A percentile compares a stretch with the other conserved stretches of the same genome.
These are phyloP conservation scores for Ophiostoma sp. DNA, from an alignment of 2,329 filamentous ascomycete species.

Conservation along the genomic window DNA sequence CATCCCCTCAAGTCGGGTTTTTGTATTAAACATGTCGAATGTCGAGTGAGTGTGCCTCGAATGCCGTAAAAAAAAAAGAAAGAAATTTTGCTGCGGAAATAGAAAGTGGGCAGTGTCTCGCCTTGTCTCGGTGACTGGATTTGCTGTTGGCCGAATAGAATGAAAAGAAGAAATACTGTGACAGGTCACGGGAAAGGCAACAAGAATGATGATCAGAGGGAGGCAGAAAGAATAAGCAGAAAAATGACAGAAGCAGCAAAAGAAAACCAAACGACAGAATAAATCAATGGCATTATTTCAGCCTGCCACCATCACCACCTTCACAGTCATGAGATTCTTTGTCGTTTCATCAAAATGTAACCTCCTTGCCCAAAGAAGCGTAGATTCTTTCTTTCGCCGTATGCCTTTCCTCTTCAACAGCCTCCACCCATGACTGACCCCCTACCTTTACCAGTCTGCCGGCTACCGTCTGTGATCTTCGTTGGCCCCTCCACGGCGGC, in stretches of 20 bases:
- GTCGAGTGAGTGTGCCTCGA: neutral
- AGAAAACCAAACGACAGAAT: neutral
- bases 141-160: neutral
- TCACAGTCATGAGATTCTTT: neutral
- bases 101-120: constrained; percentile 8
- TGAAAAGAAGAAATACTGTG: neutral
- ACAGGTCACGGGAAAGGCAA: constrained; percentile 2
- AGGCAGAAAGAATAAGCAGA: neutral
- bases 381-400: neutral
- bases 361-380: neutral
- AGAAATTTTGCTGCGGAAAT: neutral
- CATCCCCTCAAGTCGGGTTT: neutral
- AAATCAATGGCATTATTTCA: neutral
- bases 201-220: neutral
- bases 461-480: constrained; percentile 3
- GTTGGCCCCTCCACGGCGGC: neutral
- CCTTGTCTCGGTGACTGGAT: constrained; percentile 16
- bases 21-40: neutral
- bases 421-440: neutral
- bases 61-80: neutral
- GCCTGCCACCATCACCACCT: neutral
- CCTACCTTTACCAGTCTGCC: neutral
- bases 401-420: neutral
- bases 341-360: neutral
- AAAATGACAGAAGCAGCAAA: neutral